Percentiles rank a stretch among this genome's conserved stretches.
Evolutionary conservation across 495 filamentous ascomycete species (phyloP).

Genomic region (Neurospora sublineolata): DNA sequence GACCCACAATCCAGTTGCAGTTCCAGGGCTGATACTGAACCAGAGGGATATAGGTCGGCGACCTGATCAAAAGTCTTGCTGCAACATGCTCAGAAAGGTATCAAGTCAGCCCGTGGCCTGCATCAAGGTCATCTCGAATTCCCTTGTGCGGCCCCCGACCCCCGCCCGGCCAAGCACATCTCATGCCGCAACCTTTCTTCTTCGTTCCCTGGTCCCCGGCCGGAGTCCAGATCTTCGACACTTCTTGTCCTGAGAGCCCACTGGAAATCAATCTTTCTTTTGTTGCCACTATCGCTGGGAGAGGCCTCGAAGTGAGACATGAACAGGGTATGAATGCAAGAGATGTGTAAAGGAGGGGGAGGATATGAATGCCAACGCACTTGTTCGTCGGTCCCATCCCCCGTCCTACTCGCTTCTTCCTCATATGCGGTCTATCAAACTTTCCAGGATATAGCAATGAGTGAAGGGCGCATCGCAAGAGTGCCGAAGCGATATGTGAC

Average conservation of each 20-base stretch:
- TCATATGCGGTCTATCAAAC: background rate
- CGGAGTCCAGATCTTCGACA: background rate
- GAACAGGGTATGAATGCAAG: constrained; percentile 6
- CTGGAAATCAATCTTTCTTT: background rate
- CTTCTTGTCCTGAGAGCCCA: background rate
- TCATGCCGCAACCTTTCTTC: background rate
- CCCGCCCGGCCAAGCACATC: background rate
- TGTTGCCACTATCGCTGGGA: constrained; percentile 8
- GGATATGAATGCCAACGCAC: background rate
- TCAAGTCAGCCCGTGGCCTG: background rate
- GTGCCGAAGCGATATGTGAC: background rate
- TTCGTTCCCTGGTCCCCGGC: background rate
- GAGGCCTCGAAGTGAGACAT: constrained; percentile 10
- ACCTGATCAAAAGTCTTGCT: background rate
- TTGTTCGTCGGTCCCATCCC: background rate
- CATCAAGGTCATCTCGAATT: background rate
- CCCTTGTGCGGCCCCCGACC: background rate
- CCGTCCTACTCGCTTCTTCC: background rate
- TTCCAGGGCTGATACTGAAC: background rate
- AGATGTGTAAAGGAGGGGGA: background rate
- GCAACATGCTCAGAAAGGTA: background rate
- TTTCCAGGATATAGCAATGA: background rate
- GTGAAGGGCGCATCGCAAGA: background rate
- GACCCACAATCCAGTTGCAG: background rate
- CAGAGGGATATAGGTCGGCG: background rate